These are phyloP conservation scores for Rosa multiflora DNA, from an alignment of 306 rosid genomes.

Conservation along the genomic window DNA sequence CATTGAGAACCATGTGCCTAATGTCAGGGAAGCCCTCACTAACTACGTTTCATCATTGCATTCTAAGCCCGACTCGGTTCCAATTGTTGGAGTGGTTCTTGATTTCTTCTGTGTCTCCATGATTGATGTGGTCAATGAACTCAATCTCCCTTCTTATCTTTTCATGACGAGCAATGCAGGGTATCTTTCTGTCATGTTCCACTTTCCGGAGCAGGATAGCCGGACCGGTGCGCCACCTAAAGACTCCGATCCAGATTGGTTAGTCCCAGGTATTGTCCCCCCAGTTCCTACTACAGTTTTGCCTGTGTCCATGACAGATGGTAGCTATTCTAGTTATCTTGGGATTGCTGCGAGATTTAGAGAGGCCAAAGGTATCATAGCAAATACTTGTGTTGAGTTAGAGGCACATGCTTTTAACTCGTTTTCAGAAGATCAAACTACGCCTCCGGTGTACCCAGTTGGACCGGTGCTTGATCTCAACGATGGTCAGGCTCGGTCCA, in stretches of 20 bases:
- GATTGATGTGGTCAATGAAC: conserved; percentile 48
- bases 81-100: conserved; percentile 40
- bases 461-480: conserved; percentile 53
- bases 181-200: conserved; percentile 32
- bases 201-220: conserved; percentile 30
- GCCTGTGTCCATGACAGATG: conserved; percentile 39
- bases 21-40: conserved; percentile 22
- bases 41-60: conserved; percentile 23
- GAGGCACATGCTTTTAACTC: conserved; percentile 39
- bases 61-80: conserved; percentile 19
- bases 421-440: conserved; percentile 23
- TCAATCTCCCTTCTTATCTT: conserved; percentile 48
- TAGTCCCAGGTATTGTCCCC: conserved; percentile 41
- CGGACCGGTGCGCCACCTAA: conserved; percentile 26
- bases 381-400: conserved; percentile 46
- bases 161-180: conserved; percentile 45
- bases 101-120: conserved; percentile 50
- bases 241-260: conserved; percentile 32
- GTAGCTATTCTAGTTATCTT: conserved; percentile 43
- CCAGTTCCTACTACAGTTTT: conserved; percentile 41
- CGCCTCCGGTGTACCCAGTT: conserved; percentile 54
- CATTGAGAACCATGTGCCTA: conserved; percentile 32
- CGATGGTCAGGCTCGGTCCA: conserved; percentile 26
- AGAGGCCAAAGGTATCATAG: conserved; percentile 56
- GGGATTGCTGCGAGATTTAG: conserved; percentile 38